phyloP scores from a whole-genome alignment of 1,139 yeast species.

The Protomyces gravidus region DNA sequence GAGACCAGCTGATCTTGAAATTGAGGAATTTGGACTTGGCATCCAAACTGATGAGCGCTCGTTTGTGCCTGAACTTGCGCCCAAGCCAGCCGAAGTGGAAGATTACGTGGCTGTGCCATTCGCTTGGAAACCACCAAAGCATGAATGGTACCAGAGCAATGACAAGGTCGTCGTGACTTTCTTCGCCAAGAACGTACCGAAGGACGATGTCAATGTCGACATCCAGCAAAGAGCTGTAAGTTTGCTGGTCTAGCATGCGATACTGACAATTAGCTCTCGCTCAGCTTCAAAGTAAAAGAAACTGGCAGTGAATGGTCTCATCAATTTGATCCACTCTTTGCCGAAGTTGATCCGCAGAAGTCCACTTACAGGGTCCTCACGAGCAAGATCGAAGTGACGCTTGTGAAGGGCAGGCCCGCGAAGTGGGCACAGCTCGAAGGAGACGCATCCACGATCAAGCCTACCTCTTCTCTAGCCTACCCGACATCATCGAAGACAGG shows the following conservation, averaged over 20 bases:
- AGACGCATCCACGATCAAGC: slow-evolving; percentile 35
- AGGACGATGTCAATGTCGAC: slow-evolving; percentile 37
- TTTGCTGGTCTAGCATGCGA: slow-evolving; percentile 41
- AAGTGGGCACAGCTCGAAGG: slow-evolving; percentile 46
- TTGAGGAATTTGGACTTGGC: background rate
- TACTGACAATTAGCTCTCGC: background rate
- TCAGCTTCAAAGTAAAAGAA: slow-evolving; percentile 38
- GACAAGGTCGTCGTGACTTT: slow-evolving; percentile 60
- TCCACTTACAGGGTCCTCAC: slow-evolving; percentile 55
- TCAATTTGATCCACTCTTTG: slow-evolving; percentile 51
- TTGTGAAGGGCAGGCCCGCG: slow-evolving; percentile 43
- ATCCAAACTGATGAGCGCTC: background rate
- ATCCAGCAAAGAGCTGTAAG: slow-evolving; percentile 38
- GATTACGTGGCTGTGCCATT: slow-evolving; percentile 18
- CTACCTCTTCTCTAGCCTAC: slow-evolving; percentile 42
- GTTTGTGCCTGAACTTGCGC: background rate
- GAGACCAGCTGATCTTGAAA: background rate
- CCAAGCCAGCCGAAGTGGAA: no score
- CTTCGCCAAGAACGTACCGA: slow-evolving; percentile 63
- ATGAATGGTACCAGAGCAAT: slow-evolving; percentile 75
- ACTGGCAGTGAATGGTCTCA: slow-evolving; percentile 50
- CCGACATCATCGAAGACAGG: slow-evolving; percentile 61
- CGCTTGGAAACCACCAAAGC: slow-evolving; percentile 47
- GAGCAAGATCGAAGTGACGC: slow-evolving; percentile 68
- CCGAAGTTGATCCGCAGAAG: slow-evolving; percentile 48